Base-by-base conservation (phyloP, 192 early-diverging fungal species). In the Glomus cerebriforme region DNA sequence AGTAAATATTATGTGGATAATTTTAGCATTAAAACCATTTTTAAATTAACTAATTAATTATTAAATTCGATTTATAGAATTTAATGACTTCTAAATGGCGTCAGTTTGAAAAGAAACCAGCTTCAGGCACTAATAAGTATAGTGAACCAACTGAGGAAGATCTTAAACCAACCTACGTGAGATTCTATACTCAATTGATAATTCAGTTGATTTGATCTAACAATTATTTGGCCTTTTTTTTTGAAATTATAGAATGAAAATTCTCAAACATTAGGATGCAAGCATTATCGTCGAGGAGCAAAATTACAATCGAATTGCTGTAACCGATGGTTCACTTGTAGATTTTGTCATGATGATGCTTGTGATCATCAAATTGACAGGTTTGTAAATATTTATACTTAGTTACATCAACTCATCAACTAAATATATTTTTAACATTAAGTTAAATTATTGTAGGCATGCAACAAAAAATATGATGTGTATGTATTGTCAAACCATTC, bases 401-500 rank as follows among this genome's bases (percentile, higher is more conserved):
- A 43, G 39, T 10, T 43, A 43, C 39, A 43, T 10, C 2, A 43
- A n/a, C n/a, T n/a, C 39, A 37, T 37, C 10, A 10, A 43, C 39
- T 43, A 43, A 43, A 43, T 12, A 2, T 43, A 43, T 43, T 43
- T 43, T 43, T 37, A 12, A 43, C 10, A 43, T 43, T 43, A 12
- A 37, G 8, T 43, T 43, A 12, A 43, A 43, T 43, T 43, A 10
- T 54, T 6, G 3, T 54, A 54, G 49, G 49, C 19, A 54, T 32
- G 86, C 87, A 24, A 90, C 88, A 0, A 89, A 91, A 67, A 90
- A 84, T 70, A 98, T 99, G 96, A 89, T 95, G 79, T 99, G 97
- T 80, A 98, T 98, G 97, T 84, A 92, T 77, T 99, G 97, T 83
- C 67, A 82, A 39, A 88, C 88, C 8, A 88, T 93, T 29, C 97